Percentiles rank a stretch among this genome's conserved stretches.
Conservation (phyloP, 1,284 basidiomycete species). For the Afroboletus lepidellus region DNA sequence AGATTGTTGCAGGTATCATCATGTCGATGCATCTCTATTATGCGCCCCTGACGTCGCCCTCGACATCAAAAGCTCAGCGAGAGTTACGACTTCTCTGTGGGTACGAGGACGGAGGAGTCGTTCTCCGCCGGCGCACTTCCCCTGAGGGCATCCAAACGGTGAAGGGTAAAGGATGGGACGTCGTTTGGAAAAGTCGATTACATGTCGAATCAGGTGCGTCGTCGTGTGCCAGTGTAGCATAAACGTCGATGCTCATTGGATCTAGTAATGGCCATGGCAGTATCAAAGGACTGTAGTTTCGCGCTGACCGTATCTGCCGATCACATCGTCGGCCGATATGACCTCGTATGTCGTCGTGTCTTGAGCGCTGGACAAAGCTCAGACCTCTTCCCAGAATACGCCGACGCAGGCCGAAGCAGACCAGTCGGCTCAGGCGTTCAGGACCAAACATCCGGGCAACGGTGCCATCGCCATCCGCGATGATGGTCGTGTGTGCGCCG, state of each 20-base stretch:
- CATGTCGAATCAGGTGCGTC: conserved; percentile 78
- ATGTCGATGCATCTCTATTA: conserved; percentile 78
- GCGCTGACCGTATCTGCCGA: conserved; percentile 84
- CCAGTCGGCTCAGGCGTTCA: conserved; percentile 35
- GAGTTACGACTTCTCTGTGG: conserved; percentile 63
- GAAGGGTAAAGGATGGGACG: conserved; percentile 72
- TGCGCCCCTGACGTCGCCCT: conserved; percentile 27
- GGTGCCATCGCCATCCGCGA: conserved; percentile 69
- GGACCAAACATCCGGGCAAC: conserved; percentile 81
- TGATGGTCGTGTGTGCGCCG: conserved; percentile 73
- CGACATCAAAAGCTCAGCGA: conserved; percentile 32
- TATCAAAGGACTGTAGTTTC: conserved; percentile 56
- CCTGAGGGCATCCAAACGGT: conserved; percentile 48
- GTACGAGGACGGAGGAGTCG: conserved; percentile 81
- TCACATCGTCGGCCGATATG: conserved; percentile 72
- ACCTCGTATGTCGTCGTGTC: conserved; percentile 40
- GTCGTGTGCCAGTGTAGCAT: not conserved
- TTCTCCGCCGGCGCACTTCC: conserved; percentile 52
- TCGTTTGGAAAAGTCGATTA: conserved; percentile 64
- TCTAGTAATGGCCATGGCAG: conserved; percentile 83
- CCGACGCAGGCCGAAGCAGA: conserved; percentile 14
- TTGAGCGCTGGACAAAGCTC: not conserved
- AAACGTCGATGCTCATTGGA: not conserved
- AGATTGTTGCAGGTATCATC: conserved; percentile 60
- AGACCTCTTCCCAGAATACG: conserved; percentile 4